These are phyloP conservation scores for Phytophthora kernoviae DNA, from an alignment of 352 stramenopile species.

Conservation along the genomic window DNA sequence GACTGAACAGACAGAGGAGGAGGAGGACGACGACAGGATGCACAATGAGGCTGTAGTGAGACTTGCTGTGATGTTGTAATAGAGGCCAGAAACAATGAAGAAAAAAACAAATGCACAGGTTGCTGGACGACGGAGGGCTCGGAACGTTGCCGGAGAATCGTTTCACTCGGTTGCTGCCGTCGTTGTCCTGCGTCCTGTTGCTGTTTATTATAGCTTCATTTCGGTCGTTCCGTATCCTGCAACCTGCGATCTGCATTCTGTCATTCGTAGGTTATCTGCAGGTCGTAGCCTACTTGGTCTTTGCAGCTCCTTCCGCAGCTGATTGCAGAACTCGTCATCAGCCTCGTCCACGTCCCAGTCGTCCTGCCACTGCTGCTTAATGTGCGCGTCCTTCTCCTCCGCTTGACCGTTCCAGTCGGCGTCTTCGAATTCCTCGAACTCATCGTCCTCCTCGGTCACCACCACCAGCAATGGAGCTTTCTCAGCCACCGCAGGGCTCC, in stretches of 20 bases:
- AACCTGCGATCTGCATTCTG: too few species aligned
- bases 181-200: constrained; percentile 10
- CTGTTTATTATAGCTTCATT: constrained; percentile 27
- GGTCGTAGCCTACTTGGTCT: constrained; percentile 58
- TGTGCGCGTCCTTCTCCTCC: constrained; percentile 82
- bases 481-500: constrained; percentile 35
- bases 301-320: constrained; percentile 90
- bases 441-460: constrained; percentile 88
- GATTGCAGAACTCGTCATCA: constrained; percentile 94
- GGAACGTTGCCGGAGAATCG: too few species aligned
- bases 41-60: constrained; percentile 3
- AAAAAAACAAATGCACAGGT: constrained; percentile 3
- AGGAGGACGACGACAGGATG: constrained; percentile 3
- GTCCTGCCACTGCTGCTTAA: constrained; percentile 93
- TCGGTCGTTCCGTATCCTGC: background rate
- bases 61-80: constrained; percentile 26
- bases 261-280: too few species aligned
- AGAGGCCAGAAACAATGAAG: constrained; percentile 24
- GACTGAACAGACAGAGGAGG: constrained; percentile 9
- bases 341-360: constrained; percentile 93
- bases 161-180: background rate
- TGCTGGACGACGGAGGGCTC: too few species aligned
- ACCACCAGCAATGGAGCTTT: constrained; percentile 74
- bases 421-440: constrained; percentile 91
- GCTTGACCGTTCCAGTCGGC: constrained; percentile 72